A percentile compares a stretch with the other conserved stretches of the same genome.
Conservation (phyloP, 2,329 filamentous ascomycete species). For the Truncatella angustata region DNA sequence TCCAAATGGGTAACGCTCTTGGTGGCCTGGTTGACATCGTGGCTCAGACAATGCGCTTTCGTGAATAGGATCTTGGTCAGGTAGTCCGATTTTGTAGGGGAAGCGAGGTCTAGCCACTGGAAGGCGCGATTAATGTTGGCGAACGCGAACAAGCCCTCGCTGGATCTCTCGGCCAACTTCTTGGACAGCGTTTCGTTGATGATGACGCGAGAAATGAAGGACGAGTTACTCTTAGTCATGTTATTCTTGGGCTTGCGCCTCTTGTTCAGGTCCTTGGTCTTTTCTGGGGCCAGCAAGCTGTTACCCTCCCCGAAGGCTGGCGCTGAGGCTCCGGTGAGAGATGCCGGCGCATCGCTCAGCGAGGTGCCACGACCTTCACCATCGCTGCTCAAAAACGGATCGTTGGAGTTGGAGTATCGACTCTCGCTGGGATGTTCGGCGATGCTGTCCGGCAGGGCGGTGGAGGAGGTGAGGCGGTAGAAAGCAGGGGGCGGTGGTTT, state of each 20-base stretch:
- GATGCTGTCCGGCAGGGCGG: conserved; percentile 52
- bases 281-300: conserved; percentile 61
- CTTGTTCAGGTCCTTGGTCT: conserved; percentile 73
- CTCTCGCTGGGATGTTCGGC: conserved; percentile 62
- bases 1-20: conserved; percentile 81
- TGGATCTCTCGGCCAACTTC: conserved; percentile 73
- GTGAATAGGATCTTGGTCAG: conserved; percentile 96
- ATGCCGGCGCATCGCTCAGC: conserved; percentile 46
- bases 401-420: conserved; percentile 59
- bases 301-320: conserved; percentile 88
- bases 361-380: conserved; percentile 52
- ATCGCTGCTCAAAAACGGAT: conserved; percentile 57
- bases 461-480: conserved; percentile 53
- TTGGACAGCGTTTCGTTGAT: conserved; percentile 80
- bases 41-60: conserved; percentile 90
- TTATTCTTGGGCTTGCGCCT: conserved; percentile 95
- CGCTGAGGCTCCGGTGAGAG: conserved; percentile 40
- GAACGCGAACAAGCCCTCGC: conserved; percentile 83
- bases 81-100: conserved; percentile 77
- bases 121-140: conserved; percentile 94
- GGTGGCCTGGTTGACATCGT: conserved; percentile 84
- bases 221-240: conserved; percentile 97
- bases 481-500: conserved; percentile 52
- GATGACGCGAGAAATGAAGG: conserved; percentile 95
- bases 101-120: conserved; percentile 91